A percentile compares a stretch with the other conserved stretches of the same genome.
Evolutionary conservation across 2,329 filamentous ascomycete species (phyloP).

Genomic region (Pseudogymnoascus sp.): DNA sequence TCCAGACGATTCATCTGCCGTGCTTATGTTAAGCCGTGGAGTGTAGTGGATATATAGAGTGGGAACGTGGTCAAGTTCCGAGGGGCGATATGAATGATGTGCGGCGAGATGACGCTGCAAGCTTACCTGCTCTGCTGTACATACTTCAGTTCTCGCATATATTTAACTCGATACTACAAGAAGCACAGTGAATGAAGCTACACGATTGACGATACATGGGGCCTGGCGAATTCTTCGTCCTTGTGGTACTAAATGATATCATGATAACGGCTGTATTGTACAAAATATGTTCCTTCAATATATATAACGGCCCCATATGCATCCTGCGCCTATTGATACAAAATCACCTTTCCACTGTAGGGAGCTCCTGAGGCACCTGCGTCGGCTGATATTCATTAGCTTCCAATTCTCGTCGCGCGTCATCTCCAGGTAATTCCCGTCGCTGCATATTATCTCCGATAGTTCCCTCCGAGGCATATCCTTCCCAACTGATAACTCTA

Average conservation of each 20-base stretch:
- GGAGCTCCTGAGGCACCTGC: not conserved
- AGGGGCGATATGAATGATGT: not conserved
- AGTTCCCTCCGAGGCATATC: not conserved
- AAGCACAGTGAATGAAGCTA: not conserved
- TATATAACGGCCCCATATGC: not conserved
- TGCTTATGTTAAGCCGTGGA: not conserved
- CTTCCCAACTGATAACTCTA: not conserved
- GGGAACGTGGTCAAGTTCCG: not conserved
- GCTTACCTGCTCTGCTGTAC: not conserved
- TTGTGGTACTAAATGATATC: not conserved
- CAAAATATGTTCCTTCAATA: not conserved
- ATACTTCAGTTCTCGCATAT: slow-evolving; percentile 2
- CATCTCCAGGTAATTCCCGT: too few relatives aligned
- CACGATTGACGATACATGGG: too few relatives aligned
- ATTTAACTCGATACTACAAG: not conserved
- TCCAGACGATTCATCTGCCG: slow-evolving; percentile 45
- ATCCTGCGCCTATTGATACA: not conserved
- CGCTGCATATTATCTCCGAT: not conserved
- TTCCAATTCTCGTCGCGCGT: not conserved
- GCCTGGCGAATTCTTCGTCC: not conserved
- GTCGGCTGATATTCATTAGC: not conserved
- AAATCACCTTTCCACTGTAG: not conserved
- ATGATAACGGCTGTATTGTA: not conserved
- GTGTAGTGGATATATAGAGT: not conserved
- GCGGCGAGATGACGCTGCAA: not conserved